These are phyloP conservation scores for Chlamydomonas schloesseri DNA, from an alignment of 139 green algal species.

Conservation along the genomic window DNA sequence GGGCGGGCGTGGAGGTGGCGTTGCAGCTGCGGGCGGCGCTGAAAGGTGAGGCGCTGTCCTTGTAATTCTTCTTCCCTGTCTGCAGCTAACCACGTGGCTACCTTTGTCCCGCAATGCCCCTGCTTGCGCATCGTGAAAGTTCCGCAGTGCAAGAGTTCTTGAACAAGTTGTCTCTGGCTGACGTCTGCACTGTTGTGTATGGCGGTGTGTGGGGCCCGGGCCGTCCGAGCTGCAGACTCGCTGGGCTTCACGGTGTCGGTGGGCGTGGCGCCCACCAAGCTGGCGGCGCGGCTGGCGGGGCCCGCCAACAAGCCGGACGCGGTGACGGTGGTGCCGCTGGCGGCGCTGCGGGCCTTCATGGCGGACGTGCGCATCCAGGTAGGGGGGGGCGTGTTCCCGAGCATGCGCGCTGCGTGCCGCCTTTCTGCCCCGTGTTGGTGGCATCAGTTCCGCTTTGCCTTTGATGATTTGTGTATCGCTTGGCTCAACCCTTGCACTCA, in stretches of 20 bases:
- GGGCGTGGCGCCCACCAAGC: conserved; percentile 66
- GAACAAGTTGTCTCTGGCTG: too few species aligned
- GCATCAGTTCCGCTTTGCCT: too few species aligned
- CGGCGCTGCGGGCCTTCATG: conserved; percentile 47
- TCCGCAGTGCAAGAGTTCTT: too few species aligned
- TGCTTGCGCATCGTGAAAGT: too few species aligned
- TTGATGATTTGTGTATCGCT: too few species aligned
- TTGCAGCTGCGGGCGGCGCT: conserved; percentile 34
- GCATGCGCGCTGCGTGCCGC: not conserved
- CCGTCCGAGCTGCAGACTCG: not conserved
- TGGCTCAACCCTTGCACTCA: too few species aligned
- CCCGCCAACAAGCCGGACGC: conserved; percentile 68
- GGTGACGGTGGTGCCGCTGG: conserved; percentile 62
- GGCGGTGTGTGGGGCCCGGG: too few species aligned
- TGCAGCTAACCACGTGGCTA: too few species aligned
- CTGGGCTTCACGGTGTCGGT: conserved; percentile 58
- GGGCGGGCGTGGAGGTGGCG: conserved; percentile 51
- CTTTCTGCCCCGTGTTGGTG: too few species aligned
- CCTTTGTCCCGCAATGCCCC: too few species aligned
- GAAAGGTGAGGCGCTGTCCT: conserved; percentile 8
- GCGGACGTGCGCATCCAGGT: conserved; percentile 40
- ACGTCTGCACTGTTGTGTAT: too few species aligned
- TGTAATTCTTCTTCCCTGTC: too few species aligned
- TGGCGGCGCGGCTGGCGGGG: conserved; percentile 64
- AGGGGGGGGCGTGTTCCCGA: not conserved